phyloP scores from a whole-genome alignment of 1,139 yeast species.

The Nakaseomyces uthaithaninus region DNA sequence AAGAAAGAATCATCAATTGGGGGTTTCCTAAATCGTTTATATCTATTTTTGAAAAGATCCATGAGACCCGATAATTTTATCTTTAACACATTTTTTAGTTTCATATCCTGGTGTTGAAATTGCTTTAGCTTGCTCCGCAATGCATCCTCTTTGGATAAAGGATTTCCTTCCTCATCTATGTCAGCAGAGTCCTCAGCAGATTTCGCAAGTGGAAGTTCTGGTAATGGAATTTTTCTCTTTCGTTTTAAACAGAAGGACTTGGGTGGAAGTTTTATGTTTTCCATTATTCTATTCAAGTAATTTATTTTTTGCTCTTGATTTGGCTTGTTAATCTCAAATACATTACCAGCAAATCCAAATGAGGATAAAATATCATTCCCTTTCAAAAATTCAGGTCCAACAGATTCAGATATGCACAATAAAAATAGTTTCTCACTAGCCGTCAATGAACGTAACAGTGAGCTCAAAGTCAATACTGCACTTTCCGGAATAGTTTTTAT shows the following conservation, averaged over 20 bases:
- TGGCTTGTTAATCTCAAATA: constrained; percentile 40
- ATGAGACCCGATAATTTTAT: constrained; percentile 78
- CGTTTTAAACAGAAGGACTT: constrained; percentile 38
- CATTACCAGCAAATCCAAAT: constrained; percentile 38
- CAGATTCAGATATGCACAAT: constrained; percentile 63
- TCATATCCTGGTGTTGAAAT: constrained; percentile 65
- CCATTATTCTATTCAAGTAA: constrained; percentile 48
- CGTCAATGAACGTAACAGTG: constrained; percentile 58
- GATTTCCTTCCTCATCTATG: constrained; percentile 21
- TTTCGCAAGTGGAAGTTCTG: constrained; percentile 38
- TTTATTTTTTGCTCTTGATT: constrained; percentile 38
- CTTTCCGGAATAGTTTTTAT: constrained; percentile 55
- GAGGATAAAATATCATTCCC: constrained; percentile 13
- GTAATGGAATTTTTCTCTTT: constrained; percentile 35
- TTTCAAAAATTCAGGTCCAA: constrained; percentile 14
- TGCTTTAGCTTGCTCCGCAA: constrained; percentile 36
- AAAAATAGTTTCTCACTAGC: constrained; percentile 69
- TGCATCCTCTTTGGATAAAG: constrained; percentile 22
- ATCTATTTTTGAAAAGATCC: constrained; percentile 81
- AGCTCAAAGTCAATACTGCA: constrained; percentile 63
- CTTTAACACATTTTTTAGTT: constrained; percentile 73
- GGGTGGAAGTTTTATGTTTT: constrained; percentile 61
- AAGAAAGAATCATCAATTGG: constrained; percentile 68
- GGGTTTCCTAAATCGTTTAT: constrained; percentile 86
- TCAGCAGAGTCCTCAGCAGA: constrained; percentile 17